Conservation (phyloP, 352 stramenopile species). For the Globisporangium canariense region DNA sequence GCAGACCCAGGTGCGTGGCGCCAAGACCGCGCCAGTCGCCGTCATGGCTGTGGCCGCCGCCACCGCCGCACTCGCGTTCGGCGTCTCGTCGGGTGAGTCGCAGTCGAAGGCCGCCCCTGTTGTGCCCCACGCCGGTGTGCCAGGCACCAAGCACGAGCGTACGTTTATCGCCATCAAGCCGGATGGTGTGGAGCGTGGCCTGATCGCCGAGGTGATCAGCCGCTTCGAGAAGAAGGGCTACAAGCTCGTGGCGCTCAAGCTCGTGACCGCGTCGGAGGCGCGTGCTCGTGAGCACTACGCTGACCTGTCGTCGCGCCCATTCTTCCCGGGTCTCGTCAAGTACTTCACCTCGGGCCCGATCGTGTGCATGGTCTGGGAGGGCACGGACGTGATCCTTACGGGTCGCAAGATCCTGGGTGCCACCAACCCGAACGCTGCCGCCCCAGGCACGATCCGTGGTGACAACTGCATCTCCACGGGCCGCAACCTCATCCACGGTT, state of each 20-base stretch:
- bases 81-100: conserved; percentile 29
- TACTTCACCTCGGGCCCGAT: conserved; percentile 94
- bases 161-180: conserved; percentile 96
- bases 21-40: conserved; percentile 31
- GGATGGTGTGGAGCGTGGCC: conserved; percentile 91
- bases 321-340: conserved; percentile 90
- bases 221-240: conserved; percentile 96
- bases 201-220: conserved; percentile 93
- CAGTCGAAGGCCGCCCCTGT: conserved; percentile 44
- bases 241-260: conserved; percentile 94
- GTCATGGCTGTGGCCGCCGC: conserved; percentile 35
- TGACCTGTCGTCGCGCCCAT: conserved; percentile 89
- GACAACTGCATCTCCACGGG: conserved; percentile 92
- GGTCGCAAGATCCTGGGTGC: conserved; percentile 94
- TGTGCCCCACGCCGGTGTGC: conserved; percentile 71
- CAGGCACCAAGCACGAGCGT: conserved; percentile 91
- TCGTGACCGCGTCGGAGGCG: conserved; percentile 90
- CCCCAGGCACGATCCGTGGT: conserved; percentile 91
- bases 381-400: conserved; percentile 92
- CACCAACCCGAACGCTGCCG: conserved; percentile 93
- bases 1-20: conserved; percentile 28
- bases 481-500: conserved; percentile 93
- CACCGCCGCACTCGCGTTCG: conserved; percentile 48
- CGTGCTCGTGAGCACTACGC: conserved; percentile 92
- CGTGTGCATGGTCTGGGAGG: conserved; percentile 94